Evolutionary conservation across 371 early-diverging fungal genomes (phyloP), one percentile per base, ranked within the genome.

Genomic region (Rozella allomycis): DNA sequence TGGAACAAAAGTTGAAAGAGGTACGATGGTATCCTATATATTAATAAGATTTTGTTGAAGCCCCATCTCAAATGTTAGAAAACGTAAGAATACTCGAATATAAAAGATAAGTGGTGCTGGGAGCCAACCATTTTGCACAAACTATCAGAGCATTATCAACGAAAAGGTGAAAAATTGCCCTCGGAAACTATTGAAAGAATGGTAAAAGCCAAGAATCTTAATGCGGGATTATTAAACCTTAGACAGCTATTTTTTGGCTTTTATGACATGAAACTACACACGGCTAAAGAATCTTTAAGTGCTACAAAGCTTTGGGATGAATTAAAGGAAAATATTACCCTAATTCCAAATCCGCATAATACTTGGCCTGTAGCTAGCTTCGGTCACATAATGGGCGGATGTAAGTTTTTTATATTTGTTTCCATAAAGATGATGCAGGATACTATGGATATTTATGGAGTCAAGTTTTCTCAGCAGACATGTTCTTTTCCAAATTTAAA

Each of bases 41-140:
- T n/a, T n/a, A n/a, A n/a, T n/a, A n/a, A n/a, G 86, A 85, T 43
- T 85, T 85, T 49, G 74, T 84, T n/a, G 86, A 85, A 57, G 75
- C 77, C 5, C 86, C 84, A 16, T 75, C 78, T 17, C 82, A 82
- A 52, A 70, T 76, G 74, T 49, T 74, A 13, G 72, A 74, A 50
- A 74, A 70, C 35, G 21, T 13, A 1, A 7, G 17, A n/a, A n/a
- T n/a, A n/a, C n/a, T n/a, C n/a, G n/a, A n/a, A n/a, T n/a, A n/a
- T n/a, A n/a, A n/a, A n/a, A n/a, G n/a, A n/a, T n/a, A n/a, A 50
- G 33, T 84, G 85, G 85, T 71, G 76, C 35, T 84, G 75, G 63
- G 77, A 81, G 37, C 52, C 61, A 11, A 49, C 61, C 14, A 67
- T 72, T 6, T 55, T 85, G 32, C 58, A 62, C 29, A 49, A 52